Evolutionary conservation across 2,329 filamentous ascomycete species (phyloP).

Genomic region (Beauveria brongniartii): DNA sequence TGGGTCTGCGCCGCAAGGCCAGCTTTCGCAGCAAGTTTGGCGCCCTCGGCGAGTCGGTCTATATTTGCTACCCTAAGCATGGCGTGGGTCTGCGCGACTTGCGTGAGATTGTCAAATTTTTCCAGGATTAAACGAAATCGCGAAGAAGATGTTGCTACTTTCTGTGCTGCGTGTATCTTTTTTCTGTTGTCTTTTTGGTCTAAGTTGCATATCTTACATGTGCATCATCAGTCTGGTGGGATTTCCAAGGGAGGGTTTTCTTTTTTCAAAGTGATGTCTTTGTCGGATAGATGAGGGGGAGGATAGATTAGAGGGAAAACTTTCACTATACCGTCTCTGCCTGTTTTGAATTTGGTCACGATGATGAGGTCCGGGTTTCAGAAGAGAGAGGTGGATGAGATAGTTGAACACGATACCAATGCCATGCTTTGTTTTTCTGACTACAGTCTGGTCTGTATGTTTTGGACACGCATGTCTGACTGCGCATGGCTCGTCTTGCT

Average conservation of each 20-base stretch:
- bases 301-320: too few relatives aligned
- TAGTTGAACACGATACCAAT: slow-evolving; percentile 10
- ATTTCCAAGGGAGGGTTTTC: background rate
- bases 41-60: slow-evolving; percentile 73
- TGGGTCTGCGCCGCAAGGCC: slow-evolving; percentile 74
- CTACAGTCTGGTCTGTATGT: too few relatives aligned
- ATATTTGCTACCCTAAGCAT: slow-evolving; percentile 82
- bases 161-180: background rate
- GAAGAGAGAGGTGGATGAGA: background rate
- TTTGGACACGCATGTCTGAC: too few relatives aligned
- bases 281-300: background rate
- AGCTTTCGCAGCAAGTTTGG: slow-evolving; percentile 91
- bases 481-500: too few relatives aligned
- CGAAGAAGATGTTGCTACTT: too few relatives aligned
- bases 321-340: background rate
- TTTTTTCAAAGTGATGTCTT: background rate
- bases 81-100: slow-evolving; percentile 76
- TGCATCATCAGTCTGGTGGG: background rate
- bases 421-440: background rate
- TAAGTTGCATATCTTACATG: slow-evolving; percentile 1
- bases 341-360: background rate
- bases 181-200: background rate
- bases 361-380: background rate
- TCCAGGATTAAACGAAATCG: slow-evolving; percentile 55
- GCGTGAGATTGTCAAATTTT: slow-evolving; percentile 82